phyloP scores from a whole-genome alignment of 2,329 filamentous ascomycete species.

The Beauveria medogensis region DNA sequence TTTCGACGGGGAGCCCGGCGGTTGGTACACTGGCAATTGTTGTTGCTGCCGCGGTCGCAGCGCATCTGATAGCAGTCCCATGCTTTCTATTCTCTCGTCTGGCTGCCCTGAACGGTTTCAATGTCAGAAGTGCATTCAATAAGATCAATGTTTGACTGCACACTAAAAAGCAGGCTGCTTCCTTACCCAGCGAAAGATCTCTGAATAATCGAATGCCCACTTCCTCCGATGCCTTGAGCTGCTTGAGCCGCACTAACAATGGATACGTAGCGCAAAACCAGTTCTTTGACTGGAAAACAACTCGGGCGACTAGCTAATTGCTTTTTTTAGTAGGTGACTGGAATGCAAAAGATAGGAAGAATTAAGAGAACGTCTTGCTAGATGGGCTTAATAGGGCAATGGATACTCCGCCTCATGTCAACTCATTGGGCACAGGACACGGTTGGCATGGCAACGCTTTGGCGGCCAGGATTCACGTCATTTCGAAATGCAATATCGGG shows the following conservation, averaged over 20 bases:
- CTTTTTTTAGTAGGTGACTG: background rate
- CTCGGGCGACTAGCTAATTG: background rate
- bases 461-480: background rate
- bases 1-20: slow-evolving; percentile 33
- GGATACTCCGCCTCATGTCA: background rate
- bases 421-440: no score
- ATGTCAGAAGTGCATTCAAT: background rate
- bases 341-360: background rate
- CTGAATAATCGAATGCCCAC: background rate
- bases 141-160: background rate
- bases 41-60: slow-evolving; percentile 34
- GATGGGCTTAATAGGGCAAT: background rate
- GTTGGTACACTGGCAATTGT: slow-evolving; percentile 45
- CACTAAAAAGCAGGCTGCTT: background rate
- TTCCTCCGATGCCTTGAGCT: background rate
- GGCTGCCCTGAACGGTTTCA: background rate
- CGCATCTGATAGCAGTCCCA: slow-evolving; percentile 43
- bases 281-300: background rate
- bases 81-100: slow-evolving; percentile 21
- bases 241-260: slow-evolving; percentile 2
- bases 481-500: background rate
- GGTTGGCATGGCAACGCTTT: slow-evolving; percentile 7
- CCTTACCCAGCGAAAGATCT: background rate
- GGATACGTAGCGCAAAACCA: slow-evolving; percentile 1
- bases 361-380: background rate